A percentile compares a stretch with the other conserved stretches of the same genome.
These are phyloP conservation scores for Nicotiana knightiana DNA, from an alignment of 257 asterid species.

Conservation along the genomic window DNA sequence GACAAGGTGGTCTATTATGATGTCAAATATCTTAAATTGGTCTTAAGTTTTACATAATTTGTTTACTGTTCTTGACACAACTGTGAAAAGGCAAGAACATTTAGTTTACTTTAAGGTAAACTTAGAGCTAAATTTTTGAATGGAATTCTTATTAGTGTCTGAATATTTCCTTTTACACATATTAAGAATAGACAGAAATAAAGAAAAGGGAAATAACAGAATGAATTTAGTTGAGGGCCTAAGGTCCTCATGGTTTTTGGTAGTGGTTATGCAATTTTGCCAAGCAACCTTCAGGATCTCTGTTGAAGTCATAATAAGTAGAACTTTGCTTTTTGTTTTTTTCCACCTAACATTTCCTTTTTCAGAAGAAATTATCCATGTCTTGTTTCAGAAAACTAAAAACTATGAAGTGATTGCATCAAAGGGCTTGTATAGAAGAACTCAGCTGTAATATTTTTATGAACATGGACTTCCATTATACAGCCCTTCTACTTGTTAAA, in stretches of 20 bases:
- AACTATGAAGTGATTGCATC: background rate
- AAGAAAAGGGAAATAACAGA: background rate
- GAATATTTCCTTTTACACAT: background rate
- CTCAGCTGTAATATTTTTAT: background rate
- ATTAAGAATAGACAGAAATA: background rate
- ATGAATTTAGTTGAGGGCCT: background rate
- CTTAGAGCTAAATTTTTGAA: background rate
- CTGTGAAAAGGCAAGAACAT: background rate
- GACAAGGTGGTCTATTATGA: slow-evolving; percentile 50
- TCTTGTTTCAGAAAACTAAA: background rate
- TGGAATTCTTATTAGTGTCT: background rate
- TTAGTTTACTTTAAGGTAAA: background rate
- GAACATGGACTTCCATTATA: background rate
- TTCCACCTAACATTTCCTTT: background rate
- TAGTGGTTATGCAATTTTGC: background rate
- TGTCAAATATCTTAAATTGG: background rate
- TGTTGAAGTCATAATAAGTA: background rate
- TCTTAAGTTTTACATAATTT: background rate
- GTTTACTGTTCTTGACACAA: background rate
- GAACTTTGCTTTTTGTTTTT: background rate
- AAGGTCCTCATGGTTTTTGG: background rate
- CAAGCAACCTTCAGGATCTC: background rate
- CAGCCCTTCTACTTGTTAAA: background rate
- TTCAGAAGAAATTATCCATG: background rate
- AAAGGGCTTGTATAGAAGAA: background rate